Base-by-base conservation (phyloP, 495 filamentous ascomycete species). In the Talaromyces adpressus region DNA sequence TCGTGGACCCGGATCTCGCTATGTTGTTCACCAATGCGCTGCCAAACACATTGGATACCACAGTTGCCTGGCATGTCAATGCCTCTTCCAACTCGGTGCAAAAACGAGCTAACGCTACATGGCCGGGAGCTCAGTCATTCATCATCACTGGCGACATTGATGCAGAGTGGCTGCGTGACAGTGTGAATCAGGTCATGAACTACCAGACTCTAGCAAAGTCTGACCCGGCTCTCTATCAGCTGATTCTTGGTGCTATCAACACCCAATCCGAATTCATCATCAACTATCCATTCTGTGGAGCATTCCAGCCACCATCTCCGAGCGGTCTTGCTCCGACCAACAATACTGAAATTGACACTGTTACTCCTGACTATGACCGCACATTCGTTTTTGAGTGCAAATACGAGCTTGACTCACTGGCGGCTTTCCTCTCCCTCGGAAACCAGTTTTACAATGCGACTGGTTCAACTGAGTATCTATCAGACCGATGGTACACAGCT, bases 131-230 rank as follows among this genome's bases (percentile, higher is more conserved):
- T 1, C 93, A 98, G 72, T 92, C 87, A 39, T 99, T 99, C 73
- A 89, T 99, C 65, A 95, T 99, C 54, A 99, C 94, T 0, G 93
- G 93, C n/a, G 94, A 99, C 69, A 99, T 99, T 71, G 89, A 97
- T 69, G 94, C 94, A 6, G 94, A 98, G 76, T 99, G 94, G 94
- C 77, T 99, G 51, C 88, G 94, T 57, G 94, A 99, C 75, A 97
- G 93, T 49, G 97, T 95, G 9, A 98, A 98, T 75, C 94, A 99
- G 71, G 74, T 99, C 16, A 82, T 85, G 4, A 92, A 93, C 53
- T 99, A 99, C 69, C 94, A 97, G 68, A 71, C 80, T 1, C 79
- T 99, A 20, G 91, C 93, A 1, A 88, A 85, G 64, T 87, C 89
- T 64, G 94, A 98, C 70, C 81, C 83, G 59, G 78, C 72, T 9